Conservation (phyloP, 1,139 yeast species). For the Insectozyma bohioensis region DNA sequence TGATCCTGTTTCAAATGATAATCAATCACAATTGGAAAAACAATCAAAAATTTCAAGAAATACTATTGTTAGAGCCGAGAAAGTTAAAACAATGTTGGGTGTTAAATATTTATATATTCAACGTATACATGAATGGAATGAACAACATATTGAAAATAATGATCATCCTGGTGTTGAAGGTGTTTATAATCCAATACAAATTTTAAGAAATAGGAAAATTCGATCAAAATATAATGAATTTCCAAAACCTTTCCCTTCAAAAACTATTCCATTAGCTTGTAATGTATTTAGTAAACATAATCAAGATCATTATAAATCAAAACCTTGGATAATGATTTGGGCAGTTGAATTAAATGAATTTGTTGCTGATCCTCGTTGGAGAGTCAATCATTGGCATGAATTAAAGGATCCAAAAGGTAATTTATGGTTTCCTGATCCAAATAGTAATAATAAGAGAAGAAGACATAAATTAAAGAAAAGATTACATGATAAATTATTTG, state of each 20-base stretch:
- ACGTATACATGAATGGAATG: slow-evolving; percentile 29
- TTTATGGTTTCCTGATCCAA: slow-evolving; percentile 51
- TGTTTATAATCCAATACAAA: slow-evolving; percentile 77
- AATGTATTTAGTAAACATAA: slow-evolving; percentile 50
- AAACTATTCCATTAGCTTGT: slow-evolving; percentile 51
- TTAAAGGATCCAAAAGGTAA: slow-evolving; percentile 54
- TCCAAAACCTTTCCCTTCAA: slow-evolving; percentile 32
- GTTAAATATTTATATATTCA: slow-evolving; percentile 51
- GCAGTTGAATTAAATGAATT: slow-evolving; percentile 65
- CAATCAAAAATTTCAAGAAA: slow-evolving; percentile 27
- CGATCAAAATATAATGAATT: slow-evolving; percentile 46
- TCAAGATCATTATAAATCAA: slow-evolving; percentile 14
- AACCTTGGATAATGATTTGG: slow-evolving; percentile 53
- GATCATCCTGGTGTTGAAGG: slow-evolving; percentile 57
- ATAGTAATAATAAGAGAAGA: slow-evolving; percentile 4
- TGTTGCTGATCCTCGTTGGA: slow-evolving; percentile 64
- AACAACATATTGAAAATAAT: slow-evolving; percentile 13
- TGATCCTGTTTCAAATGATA: slow-evolving; percentile 20
- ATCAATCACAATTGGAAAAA: slow-evolving; percentile 9
- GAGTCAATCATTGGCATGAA: slow-evolving; percentile 64
- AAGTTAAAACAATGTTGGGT: slow-evolving; percentile 51
- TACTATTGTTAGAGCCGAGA: slow-evolving; percentile 51
- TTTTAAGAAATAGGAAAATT: slow-evolving; percentile 66
- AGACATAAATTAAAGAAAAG: slow-evolving; percentile 13
- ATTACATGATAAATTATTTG: slow-evolving; percentile 35